Base-by-base conservation (phyloP, 495 filamentous ascomycete species). In the Neurospora cerealis region DNA sequence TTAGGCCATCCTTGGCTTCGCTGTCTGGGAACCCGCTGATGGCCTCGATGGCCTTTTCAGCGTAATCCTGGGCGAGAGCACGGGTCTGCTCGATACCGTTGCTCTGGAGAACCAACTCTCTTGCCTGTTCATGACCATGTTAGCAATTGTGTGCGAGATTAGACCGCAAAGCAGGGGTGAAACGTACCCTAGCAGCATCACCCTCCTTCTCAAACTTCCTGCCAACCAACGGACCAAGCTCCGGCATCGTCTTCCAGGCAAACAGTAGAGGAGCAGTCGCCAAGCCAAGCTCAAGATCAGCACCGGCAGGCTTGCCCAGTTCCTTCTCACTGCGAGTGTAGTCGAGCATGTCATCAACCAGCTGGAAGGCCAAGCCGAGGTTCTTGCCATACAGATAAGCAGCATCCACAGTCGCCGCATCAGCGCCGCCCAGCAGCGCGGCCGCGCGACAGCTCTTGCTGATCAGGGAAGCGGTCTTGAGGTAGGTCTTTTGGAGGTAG, bases 301-400 rank as follows among this genome's bases (percentile, higher is more conserved):
- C 96, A 37, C 95, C 96, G 9, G 94, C 92, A 1, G 96, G 95
- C 80, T 99, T 99, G 69, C 96, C 96, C 39, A 99, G 85, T 80
- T 97, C 93, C 38, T 89, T 87, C 46, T 87, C 93, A 36, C 86
- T 93, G 66, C 94, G 88, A 0, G 96, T 98, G 80, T 98, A 99
- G 83, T 99, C 96, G 77, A 99, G 86, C 92, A 99, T 93, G 80
- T 99, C 96, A 77, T 99, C 96, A 13, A 99, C 95, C n/a, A 99
- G 85, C 85, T 99, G 96, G 84, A 99, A 99, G 2, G 96, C 96
- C 71, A 99, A 80, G 0, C 96, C 96, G 70, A 99, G 83, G 76
- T 98, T 97, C 82, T 90, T 93, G 40, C 96, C 96, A 80, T 97
- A 99, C 19, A 86, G 75, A 78, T 99, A 99, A 0, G 96, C 93